These are phyloP conservation scores for Hibiscus trionum DNA, from an alignment of 345 rosid genomes.

Conservation along the genomic window DNA sequence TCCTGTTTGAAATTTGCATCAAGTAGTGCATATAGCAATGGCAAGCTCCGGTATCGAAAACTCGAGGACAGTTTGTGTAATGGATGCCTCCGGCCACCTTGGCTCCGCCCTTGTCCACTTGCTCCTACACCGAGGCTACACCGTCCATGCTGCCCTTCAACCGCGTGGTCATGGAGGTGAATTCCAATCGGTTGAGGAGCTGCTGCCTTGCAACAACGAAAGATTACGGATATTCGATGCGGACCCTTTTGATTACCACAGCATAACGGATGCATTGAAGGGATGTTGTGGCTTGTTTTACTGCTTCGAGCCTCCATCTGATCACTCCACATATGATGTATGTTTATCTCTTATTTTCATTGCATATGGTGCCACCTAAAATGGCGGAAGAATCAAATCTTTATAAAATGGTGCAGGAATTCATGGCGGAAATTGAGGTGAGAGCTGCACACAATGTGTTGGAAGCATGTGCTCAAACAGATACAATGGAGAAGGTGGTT, in stretches of 20 bases:
- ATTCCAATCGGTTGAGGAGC: constrained; percentile 15
- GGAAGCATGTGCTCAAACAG: constrained; percentile 61
- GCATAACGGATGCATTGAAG: constrained; percentile 42
- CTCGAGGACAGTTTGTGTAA: constrained; percentile 42
- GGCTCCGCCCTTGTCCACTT: constrained; percentile 37
- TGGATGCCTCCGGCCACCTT: constrained; percentile 49
- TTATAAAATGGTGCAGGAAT: constrained; percentile 30
- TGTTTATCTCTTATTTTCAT: neutral
- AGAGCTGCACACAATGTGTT: constrained; percentile 62
- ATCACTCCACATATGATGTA: constrained; percentile 46
- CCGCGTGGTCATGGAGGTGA: constrained; percentile 19
- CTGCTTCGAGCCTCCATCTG: constrained; percentile 40
- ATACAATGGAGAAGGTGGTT: constrained; percentile 50
- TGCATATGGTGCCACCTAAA: neutral
- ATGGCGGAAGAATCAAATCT: neutral
- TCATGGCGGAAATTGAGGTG: constrained; percentile 50
- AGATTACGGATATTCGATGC: constrained; percentile 34
- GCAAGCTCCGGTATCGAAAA: neutral
- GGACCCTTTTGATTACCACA: constrained; percentile 52
- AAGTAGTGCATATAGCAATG: neutral
- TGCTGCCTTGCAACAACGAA: constrained; percentile 14
- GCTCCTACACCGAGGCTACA: constrained; percentile 41
- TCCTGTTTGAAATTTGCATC: neutral
- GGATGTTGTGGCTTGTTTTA: constrained; percentile 54
- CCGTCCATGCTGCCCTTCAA: constrained; percentile 55